Evolutionary conservation across 2,329 filamentous ascomycete species (phyloP).

Genomic region (Pseudogymnoascus sp.): DNA sequence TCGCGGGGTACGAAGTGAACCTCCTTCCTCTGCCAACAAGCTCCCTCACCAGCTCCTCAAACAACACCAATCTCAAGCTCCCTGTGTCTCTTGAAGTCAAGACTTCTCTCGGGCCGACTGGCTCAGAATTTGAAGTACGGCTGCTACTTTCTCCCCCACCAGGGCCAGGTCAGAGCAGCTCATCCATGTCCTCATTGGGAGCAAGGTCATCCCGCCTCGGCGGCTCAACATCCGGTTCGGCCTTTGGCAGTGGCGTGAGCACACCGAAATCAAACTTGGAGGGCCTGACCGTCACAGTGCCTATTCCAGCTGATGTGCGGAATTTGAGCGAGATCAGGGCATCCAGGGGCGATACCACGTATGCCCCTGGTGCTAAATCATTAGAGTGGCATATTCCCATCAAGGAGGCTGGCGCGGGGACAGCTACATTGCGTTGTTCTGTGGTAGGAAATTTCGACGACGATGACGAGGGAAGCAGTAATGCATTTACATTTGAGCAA

Average conservation of each 20-base stretch:
- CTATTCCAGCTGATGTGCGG: constrained; percentile 69
- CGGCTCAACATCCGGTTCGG: constrained; percentile 42
- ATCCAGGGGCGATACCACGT: constrained; percentile 75
- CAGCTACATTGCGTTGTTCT: constrained; percentile 71
- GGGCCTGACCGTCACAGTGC: constrained; percentile 69
- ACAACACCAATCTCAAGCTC: constrained; percentile 61
- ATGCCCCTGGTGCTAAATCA: constrained; percentile 61
- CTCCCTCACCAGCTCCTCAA: constrained; percentile 42
- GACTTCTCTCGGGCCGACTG: constrained; percentile 65
- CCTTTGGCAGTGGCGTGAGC: constrained; percentile 32
- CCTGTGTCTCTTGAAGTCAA: constrained; percentile 77
- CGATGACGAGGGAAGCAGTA: constrained; percentile 38
- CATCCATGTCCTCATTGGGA: constrained; percentile 35
- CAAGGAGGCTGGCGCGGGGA: constrained; percentile 65
- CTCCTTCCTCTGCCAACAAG: constrained; percentile 52
- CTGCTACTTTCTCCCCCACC: constrained; percentile 64
- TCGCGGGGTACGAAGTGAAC: constrained; percentile 92
- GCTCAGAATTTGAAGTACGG: constrained; percentile 83
- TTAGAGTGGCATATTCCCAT: constrained; percentile 78
- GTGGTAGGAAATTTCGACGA: constrained; percentile 57
- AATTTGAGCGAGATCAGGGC: constrained; percentile 78
- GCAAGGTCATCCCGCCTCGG: constrained; percentile 32
- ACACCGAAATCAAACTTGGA: constrained; percentile 53
- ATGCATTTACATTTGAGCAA: constrained; percentile 29
- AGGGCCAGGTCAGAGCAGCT: constrained; percentile 33